phyloP scores from a whole-genome alignment of 306 rosid genomes.

The Luffa acutangula region DNA sequence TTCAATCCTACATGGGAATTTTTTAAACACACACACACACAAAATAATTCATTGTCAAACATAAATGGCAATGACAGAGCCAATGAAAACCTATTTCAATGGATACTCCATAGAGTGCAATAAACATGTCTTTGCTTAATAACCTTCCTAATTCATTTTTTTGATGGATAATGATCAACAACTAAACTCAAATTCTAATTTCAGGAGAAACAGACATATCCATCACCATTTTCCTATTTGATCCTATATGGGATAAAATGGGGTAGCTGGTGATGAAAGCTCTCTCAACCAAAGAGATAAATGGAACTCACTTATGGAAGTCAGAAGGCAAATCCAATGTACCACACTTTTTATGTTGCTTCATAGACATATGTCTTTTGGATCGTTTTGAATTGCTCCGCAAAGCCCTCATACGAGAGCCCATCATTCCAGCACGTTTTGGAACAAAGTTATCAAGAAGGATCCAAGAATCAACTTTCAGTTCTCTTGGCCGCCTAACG shows the following conservation, averaged over 20 bases:
- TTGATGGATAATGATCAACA: not conserved
- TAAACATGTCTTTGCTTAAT: not conserved
- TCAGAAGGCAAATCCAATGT: constrained; percentile 50
- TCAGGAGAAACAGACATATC: not conserved
- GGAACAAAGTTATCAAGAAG: constrained; percentile 67
- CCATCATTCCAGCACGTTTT: constrained; percentile 22
- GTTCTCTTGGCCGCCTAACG: constrained; percentile 46
- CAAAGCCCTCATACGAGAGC: constrained; percentile 44
- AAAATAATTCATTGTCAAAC: not conserved
- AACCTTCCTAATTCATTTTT: not conserved
- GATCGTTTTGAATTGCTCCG: constrained; percentile 63
- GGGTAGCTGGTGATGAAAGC: not conserved
- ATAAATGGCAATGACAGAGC: not conserved
- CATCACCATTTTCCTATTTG: not conserved
- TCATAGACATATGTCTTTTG: constrained; percentile 67
- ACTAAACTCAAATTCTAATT: not conserved
- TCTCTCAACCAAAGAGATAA: not conserved
- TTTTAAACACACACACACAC: not conserved
- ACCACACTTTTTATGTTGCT: constrained; percentile 53
- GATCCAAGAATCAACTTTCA: constrained; percentile 53
- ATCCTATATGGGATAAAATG: not conserved
- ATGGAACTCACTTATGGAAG: constrained; percentile 40
- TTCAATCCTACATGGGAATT: not conserved
- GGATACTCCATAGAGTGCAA: not conserved
- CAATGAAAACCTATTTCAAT: not conserved